Conservation (phyloP, 2,329 filamentous ascomycete genomes). For the Tolypocladium ophioglossoides region DNA sequence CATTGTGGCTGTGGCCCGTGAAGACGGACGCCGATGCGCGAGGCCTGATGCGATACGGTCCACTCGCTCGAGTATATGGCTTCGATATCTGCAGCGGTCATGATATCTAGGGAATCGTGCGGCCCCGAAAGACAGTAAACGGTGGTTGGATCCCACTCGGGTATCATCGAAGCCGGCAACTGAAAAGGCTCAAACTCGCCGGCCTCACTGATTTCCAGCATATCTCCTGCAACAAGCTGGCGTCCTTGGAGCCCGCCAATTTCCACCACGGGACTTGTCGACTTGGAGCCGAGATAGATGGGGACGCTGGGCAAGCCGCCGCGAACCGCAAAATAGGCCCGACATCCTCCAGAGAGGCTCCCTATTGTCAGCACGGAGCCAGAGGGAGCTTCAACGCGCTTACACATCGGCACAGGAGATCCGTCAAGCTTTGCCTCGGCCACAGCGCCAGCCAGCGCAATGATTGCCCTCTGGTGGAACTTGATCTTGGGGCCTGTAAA, state of each 20-base stretch:
- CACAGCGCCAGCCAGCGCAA: constrained; percentile 46
- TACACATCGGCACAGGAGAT: constrained; percentile 41
- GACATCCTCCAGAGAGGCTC: constrained; percentile 39
- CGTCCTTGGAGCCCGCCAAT: constrained; percentile 52
- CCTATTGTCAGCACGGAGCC: constrained; percentile 38
- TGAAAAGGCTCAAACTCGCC: background rate
- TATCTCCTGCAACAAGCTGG: constrained; percentile 30
- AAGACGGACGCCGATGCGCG: constrained; percentile 48
- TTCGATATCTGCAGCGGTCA: constrained; percentile 36
- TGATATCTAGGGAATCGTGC: constrained; percentile 18
- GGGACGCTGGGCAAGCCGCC: constrained; percentile 31
- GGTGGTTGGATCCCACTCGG: constrained; percentile 1
- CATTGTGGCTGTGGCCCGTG: constrained; percentile 48
- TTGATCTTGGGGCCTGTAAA: constrained; percentile 46
- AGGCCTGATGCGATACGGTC: constrained; percentile 51
- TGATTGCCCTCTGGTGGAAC: constrained; percentile 41
- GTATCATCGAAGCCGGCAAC: constrained; percentile 3
- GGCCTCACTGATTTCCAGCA: constrained; percentile 2
- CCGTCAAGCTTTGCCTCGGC: constrained; percentile 42
- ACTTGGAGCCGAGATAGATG: constrained; percentile 47
- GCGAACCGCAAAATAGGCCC: constrained; percentile 47
- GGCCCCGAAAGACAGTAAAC: constrained; percentile 21
- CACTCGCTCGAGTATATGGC: constrained; percentile 47
- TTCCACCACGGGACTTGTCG: constrained; percentile 44
- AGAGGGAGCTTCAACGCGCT: constrained; percentile 37